Percentiles rank a stretch among this genome's conserved stretches.
Conservation (phyloP, 768 basidiomycete genomes). For the Tylopilus sp. region DNA sequence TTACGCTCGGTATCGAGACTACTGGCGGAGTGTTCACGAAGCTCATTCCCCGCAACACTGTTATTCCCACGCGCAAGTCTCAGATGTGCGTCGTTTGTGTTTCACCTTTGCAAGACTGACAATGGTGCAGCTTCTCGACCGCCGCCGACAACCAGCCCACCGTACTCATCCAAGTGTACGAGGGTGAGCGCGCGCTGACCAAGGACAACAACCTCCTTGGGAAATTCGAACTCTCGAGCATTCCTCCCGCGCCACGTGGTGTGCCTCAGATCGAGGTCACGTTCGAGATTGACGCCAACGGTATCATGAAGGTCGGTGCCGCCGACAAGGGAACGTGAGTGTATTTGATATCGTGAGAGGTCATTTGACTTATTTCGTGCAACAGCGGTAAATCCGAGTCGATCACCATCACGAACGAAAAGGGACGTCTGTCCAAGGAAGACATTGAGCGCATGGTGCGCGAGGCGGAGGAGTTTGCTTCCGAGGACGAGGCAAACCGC, state of each 20-base stretch:
- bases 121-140: slow-evolving; percentile 56
- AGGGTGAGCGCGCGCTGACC: slow-evolving; percentile 95
- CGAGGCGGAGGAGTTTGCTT: slow-evolving; percentile 88
- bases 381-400: slow-evolving; percentile 77
- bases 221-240: slow-evolving; percentile 90
- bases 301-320: slow-evolving; percentile 92
- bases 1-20: slow-evolving; percentile 98
- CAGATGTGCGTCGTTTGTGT: slow-evolving; percentile 60
- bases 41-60: slow-evolving; percentile 95
- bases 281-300: slow-evolving; percentile 94
- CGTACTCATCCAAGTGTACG: slow-evolving; percentile 94
- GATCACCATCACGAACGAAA: slow-evolving; percentile 95
- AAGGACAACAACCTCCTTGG: slow-evolving; percentile 99
- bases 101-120: neutral
- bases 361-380: neutral
- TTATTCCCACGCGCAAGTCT: slow-evolving; percentile 95
- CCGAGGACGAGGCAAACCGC: slow-evolving; percentile 74
- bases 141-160: slow-evolving; percentile 92
- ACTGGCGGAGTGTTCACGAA: slow-evolving; percentile 98
- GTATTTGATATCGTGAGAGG: fast-evolving
- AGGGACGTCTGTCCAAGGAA: slow-evolving; percentile 84
- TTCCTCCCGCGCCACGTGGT: slow-evolving; percentile 94
- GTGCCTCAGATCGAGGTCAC: slow-evolving; percentile 97
- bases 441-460: slow-evolving; percentile 96
- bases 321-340: slow-evolving; percentile 91